phyloP scores from a whole-genome alignment of 129 eudicot genomes.

The Flaveria sonorensis region DNA sequence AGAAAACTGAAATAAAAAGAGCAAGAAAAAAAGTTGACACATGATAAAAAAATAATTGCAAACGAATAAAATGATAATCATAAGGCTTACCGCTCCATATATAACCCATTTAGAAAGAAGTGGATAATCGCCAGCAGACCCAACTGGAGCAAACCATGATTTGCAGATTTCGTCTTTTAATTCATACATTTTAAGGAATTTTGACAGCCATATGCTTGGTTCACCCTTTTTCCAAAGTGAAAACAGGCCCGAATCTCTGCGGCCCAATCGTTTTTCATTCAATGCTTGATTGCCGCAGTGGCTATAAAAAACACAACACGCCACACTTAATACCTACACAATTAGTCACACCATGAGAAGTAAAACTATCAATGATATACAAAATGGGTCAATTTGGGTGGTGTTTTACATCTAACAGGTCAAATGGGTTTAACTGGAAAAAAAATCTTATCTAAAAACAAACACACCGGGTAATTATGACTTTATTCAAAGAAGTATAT shows the following conservation, averaged over 20 bases:
- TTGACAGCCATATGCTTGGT: slow-evolving; percentile 71
- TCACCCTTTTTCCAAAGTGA: slow-evolving; percentile 85
- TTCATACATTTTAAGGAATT: slow-evolving; percentile 76
- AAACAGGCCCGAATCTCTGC: slow-evolving; percentile 68
- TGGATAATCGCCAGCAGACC: slow-evolving; percentile 95
- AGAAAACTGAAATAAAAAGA: slow-evolving; percentile 55
- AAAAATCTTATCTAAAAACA: background rate
- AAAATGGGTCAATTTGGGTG: background rate
- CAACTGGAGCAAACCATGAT: slow-evolving; percentile 99
- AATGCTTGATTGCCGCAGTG: slow-evolving; percentile 96
- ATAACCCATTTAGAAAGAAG: slow-evolving; percentile 96
- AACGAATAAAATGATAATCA: background rate
- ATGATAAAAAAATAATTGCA: slow-evolving; percentile 17
- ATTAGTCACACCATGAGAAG: slow-evolving; percentile 28
- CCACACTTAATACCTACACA: slow-evolving; percentile 93
- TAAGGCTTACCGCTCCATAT: slow-evolving; percentile 82
- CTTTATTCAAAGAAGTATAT: background rate
- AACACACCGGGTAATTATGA: background rate
- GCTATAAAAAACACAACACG: slow-evolving; percentile 98
- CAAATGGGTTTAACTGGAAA: background rate
- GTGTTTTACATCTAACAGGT: background rate
- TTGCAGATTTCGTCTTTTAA: slow-evolving; percentile 85
- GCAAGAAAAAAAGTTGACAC: background rate
- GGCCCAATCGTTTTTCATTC: slow-evolving; percentile 67
- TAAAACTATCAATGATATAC: slow-evolving; percentile 19